Evolutionary conservation across 2,329 filamentous ascomycete species (phyloP), one percentile per base, ranked within the genome.

Genomic region (Pseudocercospora eumusae): DNA sequence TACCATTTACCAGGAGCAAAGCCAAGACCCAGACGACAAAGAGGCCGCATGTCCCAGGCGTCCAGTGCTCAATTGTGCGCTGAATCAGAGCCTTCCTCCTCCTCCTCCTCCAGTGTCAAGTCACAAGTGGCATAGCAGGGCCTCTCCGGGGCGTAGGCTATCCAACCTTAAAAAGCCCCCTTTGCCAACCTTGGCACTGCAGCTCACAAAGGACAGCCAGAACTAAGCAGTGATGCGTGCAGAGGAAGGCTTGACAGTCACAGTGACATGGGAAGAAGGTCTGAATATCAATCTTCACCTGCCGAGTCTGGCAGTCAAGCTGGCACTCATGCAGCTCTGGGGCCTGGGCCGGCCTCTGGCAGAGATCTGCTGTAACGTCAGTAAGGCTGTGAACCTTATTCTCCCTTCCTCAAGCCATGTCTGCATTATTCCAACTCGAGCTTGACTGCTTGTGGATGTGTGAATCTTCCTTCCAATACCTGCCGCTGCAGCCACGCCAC

Each of bases 241-340:
- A 18, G 36, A 40, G 2, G 36, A 40, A 2, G 36, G 36, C 36
- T 5, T 18, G 4, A 40, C 15, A 40, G 15, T 40, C 36, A 40
- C 36, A 40, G 36, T 40, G 15, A 40, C 36, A 40, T 18, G 36
- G 15, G 18, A 18, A 4, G 36, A 40, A 8, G 15, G 15, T 40
- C 15, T 40, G 7, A 2, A 40, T 40, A n/a, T 40, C n/a, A 18
- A 40, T n/a, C 15, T 18, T 18, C 15, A 40, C 36, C 36, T 40
- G 36, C 36, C n/a, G 36, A 40, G 5, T 40, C 36, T 40, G 36
- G 36, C 3, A 40, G 36, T 78, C 79, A 0, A 78, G 69, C 57
- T 77, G 44, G 23, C 44, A 47, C 4, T 47, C 21, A 21, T 25
- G 44, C 44, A 47, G 44, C 44, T 40, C 15, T 18, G 36, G 23